Evolutionary conservation across 371 early-diverging fungal species (phyloP).

Genomic region (Apophysomyces ossiformis): DNA sequence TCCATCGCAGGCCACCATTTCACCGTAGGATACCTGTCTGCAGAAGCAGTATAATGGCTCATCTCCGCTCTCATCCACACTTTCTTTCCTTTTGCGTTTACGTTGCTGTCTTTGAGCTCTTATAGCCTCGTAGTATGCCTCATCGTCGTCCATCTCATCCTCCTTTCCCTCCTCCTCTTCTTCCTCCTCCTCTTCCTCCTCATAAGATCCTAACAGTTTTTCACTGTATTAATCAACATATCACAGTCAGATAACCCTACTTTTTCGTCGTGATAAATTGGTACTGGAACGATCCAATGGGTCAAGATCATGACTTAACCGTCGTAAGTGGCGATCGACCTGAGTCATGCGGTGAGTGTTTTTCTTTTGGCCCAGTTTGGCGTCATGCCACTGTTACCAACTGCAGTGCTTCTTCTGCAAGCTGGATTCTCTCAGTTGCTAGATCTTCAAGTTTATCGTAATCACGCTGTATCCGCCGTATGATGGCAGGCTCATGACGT

Average conservation of each 20-base stretch:
- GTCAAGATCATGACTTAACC: conserved; percentile 42
- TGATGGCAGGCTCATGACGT: conserved; percentile 40
- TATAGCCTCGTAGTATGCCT: conserved; percentile 21
- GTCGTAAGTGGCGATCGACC: conserved; percentile 49
- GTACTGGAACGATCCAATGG: conserved; percentile 29
- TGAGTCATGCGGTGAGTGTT: conserved; percentile 14
- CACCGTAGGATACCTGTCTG: conserved; percentile 94
- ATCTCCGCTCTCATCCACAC: conserved; percentile 44
- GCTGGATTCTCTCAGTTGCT: conserved; percentile 43
- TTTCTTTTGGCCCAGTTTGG: background rate
- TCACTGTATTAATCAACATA: background rate
- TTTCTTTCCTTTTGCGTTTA: conserved; percentile 41
- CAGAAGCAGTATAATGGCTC: conserved; percentile 96
- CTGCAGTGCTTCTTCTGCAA: conserved; percentile 52
- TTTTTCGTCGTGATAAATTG: conserved; percentile 24
- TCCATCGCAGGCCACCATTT: conserved; percentile 97
- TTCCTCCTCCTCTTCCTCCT: conserved; percentile 29
- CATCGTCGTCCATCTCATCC: conserved; percentile 16
- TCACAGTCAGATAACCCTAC: conserved; percentile 11
- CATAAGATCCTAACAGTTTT: conserved; percentile 11
- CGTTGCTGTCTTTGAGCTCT: conserved; percentile 32
- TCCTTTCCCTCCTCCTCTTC: conserved; percentile 17
- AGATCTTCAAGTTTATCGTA: conserved; percentile 47
- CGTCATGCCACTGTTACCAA: conserved; percentile 26
- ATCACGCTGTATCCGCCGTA: conserved; percentile 44